phyloP scores from a whole-genome alignment of 768 basidiomycete species.

The Mycena haematopus region DNA sequence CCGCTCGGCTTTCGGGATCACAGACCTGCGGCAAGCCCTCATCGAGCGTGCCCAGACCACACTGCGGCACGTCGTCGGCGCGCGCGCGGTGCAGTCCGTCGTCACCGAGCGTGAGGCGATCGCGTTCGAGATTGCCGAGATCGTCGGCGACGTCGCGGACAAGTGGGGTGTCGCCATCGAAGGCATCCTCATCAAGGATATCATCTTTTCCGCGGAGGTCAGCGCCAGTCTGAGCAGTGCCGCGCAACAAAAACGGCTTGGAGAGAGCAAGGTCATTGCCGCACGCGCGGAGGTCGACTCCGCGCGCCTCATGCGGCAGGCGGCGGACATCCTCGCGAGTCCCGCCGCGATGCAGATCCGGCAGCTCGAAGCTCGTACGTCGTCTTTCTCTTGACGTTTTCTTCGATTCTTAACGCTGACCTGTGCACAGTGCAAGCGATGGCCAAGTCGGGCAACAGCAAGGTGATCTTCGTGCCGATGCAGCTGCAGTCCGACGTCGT shows the following conservation, averaged over 20 bases:
- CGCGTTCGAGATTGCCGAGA: constrained; percentile 95
- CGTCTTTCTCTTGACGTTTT: not conserved
- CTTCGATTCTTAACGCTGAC: constrained; percentile 5
- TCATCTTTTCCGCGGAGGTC: constrained; percentile 91
- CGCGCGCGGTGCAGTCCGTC: constrained; percentile 91
- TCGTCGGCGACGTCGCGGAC: constrained; percentile 90
- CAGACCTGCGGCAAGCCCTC: constrained; percentile 86
- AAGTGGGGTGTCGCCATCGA: constrained; percentile 99
- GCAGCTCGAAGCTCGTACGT: constrained; percentile 85
- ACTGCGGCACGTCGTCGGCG: constrained; percentile 94
- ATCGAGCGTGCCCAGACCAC: constrained; percentile 92
- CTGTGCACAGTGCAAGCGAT: constrained; percentile 78
- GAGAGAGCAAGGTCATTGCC: constrained; percentile 96
- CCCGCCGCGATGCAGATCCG: constrained; percentile 99
- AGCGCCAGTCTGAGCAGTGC: constrained; percentile 91
- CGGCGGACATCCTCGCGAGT: constrained; percentile 92
- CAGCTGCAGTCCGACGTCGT: constrained; percentile 82
- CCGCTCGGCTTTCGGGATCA: constrained; percentile 93
- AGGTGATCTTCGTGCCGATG: constrained; percentile 96
- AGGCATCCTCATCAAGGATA: constrained; percentile 94
- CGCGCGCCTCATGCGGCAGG: constrained; percentile 94
- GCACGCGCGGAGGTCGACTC: constrained; percentile 96
- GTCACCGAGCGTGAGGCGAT: constrained; percentile 98
- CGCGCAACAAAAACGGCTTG: constrained; percentile 96
- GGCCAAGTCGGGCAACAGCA: constrained; percentile 86